Conservation (phyloP, 1,139 yeast genomes). For the Schizosaccharomyces versatilis region DNA sequence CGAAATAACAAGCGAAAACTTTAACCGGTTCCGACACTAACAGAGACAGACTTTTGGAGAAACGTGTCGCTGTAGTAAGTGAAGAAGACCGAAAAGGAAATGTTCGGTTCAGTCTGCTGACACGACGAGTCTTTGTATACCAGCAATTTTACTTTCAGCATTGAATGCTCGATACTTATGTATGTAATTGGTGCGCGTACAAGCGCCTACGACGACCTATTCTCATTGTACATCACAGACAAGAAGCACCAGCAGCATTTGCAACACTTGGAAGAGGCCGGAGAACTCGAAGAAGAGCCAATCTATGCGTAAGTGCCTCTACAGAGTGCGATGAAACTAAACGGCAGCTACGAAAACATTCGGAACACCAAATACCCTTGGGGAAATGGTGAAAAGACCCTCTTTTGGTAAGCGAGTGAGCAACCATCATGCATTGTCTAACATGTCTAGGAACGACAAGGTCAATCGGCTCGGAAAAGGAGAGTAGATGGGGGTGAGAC, state of each 20-base stretch:
- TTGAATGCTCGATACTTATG: not conserved
- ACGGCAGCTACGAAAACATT: not conserved
- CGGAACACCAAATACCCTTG: slow-evolving; percentile 1
- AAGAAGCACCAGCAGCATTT: not conserved
- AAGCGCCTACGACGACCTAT: not conserved
- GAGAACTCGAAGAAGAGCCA: not conserved
- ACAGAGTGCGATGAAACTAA: not conserved
- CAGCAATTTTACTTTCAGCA: not conserved
- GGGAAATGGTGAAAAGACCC: slow-evolving; percentile 1
- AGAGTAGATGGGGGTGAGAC: not conserved
- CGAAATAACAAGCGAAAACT: too few relatives aligned
- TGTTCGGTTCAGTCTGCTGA: too few relatives aligned
- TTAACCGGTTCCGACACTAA: too few relatives aligned
- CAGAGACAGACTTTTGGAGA: too few relatives aligned
- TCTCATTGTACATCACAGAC: not conserved
- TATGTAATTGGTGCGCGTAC: not conserved
- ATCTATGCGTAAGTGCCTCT: not conserved
- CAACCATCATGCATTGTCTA: not conserved
- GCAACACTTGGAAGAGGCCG: not conserved
- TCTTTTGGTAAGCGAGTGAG: not conserved
- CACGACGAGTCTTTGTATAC: not conserved
- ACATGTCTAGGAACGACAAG: not conserved
- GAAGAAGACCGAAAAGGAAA: too few relatives aligned
- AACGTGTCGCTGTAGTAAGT: too few relatives aligned
- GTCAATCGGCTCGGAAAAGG: not conserved